Conservation (phyloP, 306 rosid genomes). For the Medicago ruthenica region DNA sequence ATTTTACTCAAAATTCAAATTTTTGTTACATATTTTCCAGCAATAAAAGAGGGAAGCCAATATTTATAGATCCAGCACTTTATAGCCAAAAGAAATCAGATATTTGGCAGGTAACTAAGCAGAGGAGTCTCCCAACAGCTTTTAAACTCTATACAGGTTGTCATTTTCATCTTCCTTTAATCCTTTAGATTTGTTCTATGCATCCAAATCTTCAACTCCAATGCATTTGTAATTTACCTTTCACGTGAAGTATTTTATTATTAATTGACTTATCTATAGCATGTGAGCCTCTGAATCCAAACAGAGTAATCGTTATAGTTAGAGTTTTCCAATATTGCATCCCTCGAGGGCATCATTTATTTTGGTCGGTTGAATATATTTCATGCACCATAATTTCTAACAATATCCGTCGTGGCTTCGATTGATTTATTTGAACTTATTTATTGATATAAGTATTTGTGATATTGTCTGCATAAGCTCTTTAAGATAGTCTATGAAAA, state of each 20-base stretch:
- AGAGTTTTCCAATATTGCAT: constrained; percentile 10
- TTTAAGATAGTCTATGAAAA: too few relatives aligned
- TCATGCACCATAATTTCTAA: background rate
- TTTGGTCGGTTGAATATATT: background rate
- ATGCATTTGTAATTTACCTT: constrained; percentile 21
- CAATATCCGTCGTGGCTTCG: too few relatives aligned
- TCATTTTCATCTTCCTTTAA: background rate
- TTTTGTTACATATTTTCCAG: constrained; percentile 49
- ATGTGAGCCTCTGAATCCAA: constrained; percentile 5
- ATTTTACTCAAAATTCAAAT: background rate
- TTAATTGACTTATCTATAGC: background rate
- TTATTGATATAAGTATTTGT: too few relatives aligned
- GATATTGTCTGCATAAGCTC: too few relatives aligned
- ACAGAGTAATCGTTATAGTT: background rate
- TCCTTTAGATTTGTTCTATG: background rate
- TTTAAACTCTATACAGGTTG: constrained; percentile 96
- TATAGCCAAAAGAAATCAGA: constrained; percentile 86
- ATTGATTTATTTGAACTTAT: too few relatives aligned
- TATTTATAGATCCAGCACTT: constrained; percentile 82
- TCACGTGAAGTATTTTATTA: background rate
- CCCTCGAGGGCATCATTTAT: background rate
- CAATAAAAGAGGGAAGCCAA: constrained; percentile 90
- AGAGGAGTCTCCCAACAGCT: constrained; percentile 77
- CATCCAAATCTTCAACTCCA: background rate
- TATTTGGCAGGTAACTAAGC: constrained; percentile 80